These are phyloP conservation scores for Hamigera avellanea DNA, from an alignment of 495 filamentous ascomycete species.

Conservation along the genomic window DNA sequence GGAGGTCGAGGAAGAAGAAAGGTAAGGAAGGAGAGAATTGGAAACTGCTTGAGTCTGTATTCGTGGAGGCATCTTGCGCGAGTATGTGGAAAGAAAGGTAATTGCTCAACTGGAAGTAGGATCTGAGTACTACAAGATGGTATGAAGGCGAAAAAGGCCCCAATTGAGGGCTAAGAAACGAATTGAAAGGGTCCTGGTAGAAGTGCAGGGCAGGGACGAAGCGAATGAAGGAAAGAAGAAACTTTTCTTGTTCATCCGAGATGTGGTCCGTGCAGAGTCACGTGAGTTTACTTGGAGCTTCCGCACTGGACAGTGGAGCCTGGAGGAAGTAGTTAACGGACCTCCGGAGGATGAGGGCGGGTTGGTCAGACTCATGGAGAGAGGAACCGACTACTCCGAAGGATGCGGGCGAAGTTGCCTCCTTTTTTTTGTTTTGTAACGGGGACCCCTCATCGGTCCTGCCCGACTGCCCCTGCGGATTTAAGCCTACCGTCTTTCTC, in stretches of 20 bases:
- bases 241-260: constrained; percentile 20
- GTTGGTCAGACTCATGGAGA: constrained; percentile 41
- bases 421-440: not conserved
- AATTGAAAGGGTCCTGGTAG: constrained; percentile 4
- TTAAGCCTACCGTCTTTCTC: too few relatives aligned
- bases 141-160: constrained; percentile 4
- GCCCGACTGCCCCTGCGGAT: too few relatives aligned
- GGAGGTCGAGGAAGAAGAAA: constrained; percentile 16
- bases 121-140: constrained; percentile 3
- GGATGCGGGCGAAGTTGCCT: not conserved
- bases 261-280: constrained; percentile 13
- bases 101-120: constrained; percentile 3
- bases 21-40: constrained; percentile 27
- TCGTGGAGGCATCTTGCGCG: constrained; percentile 31
- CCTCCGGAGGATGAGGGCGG: constrained; percentile 41
- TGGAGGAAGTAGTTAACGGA: constrained; percentile 33
- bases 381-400: not conserved
- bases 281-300: constrained; percentile 10
- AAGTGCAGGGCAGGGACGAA: constrained; percentile 4
- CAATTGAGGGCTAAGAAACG: constrained; percentile 7
- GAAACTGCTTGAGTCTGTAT: constrained; percentile 29
- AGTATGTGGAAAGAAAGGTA: constrained; percentile 1
- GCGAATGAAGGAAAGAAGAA: constrained; percentile 17
- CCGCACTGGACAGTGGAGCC: constrained; percentile 8
- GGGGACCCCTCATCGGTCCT: not conserved